Evolutionary conservation across 495 filamentous ascomycete species (phyloP).

Genomic region (Aspergillus homomorphus): DNA sequence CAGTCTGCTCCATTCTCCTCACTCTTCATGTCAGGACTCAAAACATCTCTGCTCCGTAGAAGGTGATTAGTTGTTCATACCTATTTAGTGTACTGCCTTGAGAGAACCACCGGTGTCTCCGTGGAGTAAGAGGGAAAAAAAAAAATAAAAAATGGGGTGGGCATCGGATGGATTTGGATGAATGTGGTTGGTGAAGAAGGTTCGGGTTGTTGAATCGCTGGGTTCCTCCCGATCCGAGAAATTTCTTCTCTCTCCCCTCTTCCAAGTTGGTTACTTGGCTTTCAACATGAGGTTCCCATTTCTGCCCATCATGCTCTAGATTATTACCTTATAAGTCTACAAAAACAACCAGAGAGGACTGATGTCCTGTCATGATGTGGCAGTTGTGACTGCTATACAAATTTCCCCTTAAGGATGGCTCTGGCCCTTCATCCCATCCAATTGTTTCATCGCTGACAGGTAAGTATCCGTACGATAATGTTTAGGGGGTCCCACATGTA

Average conservation of each 20-base stretch:
- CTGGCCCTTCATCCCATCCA: too few species aligned
- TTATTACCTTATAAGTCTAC: too few species aligned
- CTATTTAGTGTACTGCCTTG: too few species aligned
- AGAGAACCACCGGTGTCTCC: neutral
- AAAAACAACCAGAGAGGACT: too few species aligned
- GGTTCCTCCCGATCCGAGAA: slow-evolving; percentile 22
- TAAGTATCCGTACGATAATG: slow-evolving; percentile 1
- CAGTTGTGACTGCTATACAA: too few species aligned
- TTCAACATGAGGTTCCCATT: neutral
- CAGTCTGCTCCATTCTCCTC: neutral
- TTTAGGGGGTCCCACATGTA: slow-evolving; percentile 5
- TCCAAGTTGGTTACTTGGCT: neutral
- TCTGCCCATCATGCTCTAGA: too few species aligned
- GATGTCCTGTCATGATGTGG: too few species aligned
- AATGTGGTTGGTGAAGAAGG: slow-evolving; percentile 16
- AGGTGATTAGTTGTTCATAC: neutral
- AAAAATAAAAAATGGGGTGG: slow-evolving; percentile 15
- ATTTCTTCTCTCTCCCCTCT: slow-evolving; percentile 15
- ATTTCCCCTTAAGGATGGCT: too few species aligned
- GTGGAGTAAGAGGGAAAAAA: neutral
- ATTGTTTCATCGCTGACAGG: neutral
- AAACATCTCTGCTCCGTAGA: too few species aligned
- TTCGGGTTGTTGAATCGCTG: slow-evolving; percentile 24
- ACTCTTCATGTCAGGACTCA: too few species aligned
- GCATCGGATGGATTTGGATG: slow-evolving; percentile 14